These are phyloP conservation scores for Clarireedia monteithiana DNA, from an alignment of 2,329 filamentous ascomycete genomes.

Conservation along the genomic window DNA sequence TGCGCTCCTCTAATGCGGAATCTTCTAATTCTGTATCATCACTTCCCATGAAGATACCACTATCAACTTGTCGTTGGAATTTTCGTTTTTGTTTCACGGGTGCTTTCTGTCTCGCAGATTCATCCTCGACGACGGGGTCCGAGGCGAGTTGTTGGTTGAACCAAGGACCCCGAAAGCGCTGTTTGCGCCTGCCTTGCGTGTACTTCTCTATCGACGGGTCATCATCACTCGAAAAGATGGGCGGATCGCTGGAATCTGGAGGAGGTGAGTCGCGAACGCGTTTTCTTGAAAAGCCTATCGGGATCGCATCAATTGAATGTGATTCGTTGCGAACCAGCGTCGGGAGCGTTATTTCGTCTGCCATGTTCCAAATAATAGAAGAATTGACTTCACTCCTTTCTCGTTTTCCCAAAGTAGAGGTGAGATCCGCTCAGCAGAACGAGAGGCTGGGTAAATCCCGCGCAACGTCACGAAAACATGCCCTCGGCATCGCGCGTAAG, in stretches of 20 bases:
- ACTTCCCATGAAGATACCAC: slow-evolving; percentile 61
- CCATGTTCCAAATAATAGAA: slow-evolving; percentile 8
- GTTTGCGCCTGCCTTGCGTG: slow-evolving; percentile 49
- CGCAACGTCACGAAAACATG: neutral
- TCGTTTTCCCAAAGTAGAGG: neutral
- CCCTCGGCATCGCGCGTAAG: neutral
- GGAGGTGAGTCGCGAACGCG: slow-evolving; percentile 31
- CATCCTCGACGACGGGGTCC: slow-evolving; percentile 15
- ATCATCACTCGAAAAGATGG: slow-evolving; percentile 66
- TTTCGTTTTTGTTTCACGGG: slow-evolving; percentile 37
- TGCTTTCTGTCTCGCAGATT: neutral
- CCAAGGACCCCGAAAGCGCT: slow-evolving; percentile 59
- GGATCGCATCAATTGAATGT: neutral
- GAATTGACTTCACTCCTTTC: neutral
- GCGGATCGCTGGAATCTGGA: slow-evolving; percentile 57
- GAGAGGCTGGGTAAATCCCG: neutral
- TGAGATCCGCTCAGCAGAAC: neutral
- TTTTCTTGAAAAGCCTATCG: slow-evolving; percentile 26
- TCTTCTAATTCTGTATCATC: slow-evolving; percentile 43
- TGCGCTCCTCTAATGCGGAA: neutral
- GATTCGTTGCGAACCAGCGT: slow-evolving; percentile 4
- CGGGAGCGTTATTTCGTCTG: slow-evolving; percentile 18
- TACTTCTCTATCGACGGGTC: slow-evolving; percentile 62
- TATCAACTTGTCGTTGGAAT: slow-evolving; percentile 55
- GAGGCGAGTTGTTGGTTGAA: slow-evolving; percentile 49